phyloP scores from a whole-genome alignment of 768 basidiomycete genomes.

The Phylloporus rhodoxanthus region DNA sequence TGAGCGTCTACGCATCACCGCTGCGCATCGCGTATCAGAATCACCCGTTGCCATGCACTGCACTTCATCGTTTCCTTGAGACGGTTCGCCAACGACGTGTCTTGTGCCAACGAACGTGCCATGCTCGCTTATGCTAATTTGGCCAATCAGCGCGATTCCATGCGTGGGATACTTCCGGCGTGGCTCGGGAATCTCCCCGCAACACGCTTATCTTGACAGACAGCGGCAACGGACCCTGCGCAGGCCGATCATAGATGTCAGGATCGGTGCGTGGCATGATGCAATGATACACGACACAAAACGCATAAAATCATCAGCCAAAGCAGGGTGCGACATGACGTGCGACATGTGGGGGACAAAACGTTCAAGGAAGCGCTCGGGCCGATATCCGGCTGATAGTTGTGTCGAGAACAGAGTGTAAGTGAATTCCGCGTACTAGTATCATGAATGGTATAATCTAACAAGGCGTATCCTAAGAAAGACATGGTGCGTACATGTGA shows the following conservation, averaged over 20 bases:
- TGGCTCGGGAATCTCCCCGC: not conserved
- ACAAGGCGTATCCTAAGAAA: not conserved
- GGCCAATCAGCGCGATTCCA: too few species aligned
- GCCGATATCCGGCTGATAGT: not conserved
- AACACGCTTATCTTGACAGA: too few species aligned
- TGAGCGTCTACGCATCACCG: too few species aligned
- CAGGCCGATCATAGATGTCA: not conserved
- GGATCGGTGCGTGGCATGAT: too few species aligned
- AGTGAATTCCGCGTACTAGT: not conserved
- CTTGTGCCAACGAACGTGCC: too few species aligned
- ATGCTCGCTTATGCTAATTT: too few species aligned
- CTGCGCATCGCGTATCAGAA: not conserved
- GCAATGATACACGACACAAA: not conserved
- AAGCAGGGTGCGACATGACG: too few species aligned
- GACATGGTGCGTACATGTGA: not conserved
- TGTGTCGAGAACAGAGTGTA: not conserved
- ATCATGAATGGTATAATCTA: not conserved
- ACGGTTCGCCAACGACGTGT: too few species aligned
- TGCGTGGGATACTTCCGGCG: too few species aligned
- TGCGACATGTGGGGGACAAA: not conserved
- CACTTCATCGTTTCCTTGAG: too few species aligned
- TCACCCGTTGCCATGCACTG: too few species aligned
- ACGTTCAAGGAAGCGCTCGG: not conserved
- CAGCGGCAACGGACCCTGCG: not conserved
- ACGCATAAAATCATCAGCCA: not conserved